phyloP scores from a whole-genome alignment of 164 flowering plant genomes.

The Paratinospora sagittata region DNA sequence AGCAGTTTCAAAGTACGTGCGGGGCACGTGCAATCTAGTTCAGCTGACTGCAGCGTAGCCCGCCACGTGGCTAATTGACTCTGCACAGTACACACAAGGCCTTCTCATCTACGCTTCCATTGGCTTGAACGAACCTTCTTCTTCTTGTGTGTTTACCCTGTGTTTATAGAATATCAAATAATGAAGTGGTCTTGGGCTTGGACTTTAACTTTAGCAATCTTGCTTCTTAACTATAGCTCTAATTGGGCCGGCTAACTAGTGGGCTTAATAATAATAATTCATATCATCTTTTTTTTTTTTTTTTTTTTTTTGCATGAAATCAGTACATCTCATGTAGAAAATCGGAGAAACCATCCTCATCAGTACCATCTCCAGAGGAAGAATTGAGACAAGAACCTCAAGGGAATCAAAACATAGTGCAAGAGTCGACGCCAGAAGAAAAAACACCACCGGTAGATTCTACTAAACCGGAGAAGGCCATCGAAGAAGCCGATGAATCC shows the following conservation, averaged over 20 bases:
- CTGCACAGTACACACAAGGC: background rate
- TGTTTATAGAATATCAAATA: too few species aligned
- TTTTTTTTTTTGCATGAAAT: background rate
- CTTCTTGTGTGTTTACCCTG: too few species aligned
- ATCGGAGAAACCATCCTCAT: background rate
- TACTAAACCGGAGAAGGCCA: background rate
- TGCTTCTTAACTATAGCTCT: background rate
- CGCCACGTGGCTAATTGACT: background rate
- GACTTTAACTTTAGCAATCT: too few species aligned
- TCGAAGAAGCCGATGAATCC: background rate
- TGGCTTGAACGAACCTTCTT: too few species aligned
- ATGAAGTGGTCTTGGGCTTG: background rate
- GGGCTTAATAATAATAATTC: too few species aligned
- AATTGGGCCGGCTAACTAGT: background rate
- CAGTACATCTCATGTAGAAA: conserved; percentile 1
- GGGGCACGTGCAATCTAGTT: conserved; percentile 12
- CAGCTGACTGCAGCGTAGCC: background rate
- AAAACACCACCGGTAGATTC: background rate
- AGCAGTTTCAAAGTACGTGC: conserved; percentile 3
- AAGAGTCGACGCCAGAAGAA: background rate
- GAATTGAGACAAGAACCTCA: background rate
- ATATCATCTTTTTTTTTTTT: background rate
- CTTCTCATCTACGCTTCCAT: background rate
- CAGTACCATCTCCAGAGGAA: background rate
- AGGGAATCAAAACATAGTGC: background rate